Base-by-base conservation (phyloP, 139 green algal genomes). In the Asterochloris erici region DNA sequence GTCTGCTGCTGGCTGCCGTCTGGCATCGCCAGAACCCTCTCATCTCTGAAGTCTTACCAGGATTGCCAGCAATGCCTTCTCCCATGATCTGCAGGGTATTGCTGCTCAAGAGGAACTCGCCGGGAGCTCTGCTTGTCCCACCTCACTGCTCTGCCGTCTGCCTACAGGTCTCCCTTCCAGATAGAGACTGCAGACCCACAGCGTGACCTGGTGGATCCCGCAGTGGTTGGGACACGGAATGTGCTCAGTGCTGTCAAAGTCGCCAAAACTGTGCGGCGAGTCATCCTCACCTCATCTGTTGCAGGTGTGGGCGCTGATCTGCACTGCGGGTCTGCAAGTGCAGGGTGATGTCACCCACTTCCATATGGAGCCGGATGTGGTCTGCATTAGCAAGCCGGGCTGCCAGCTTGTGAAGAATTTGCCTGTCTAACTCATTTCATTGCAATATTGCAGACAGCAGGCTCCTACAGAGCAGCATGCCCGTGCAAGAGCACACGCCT, bases 221-320 rank as follows among this genome's bases (percentile, higher is more conserved):
- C 93, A n/a, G 84, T 96, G 24, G 54, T 91, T 24, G 93, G 90
- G 64, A 94, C 90, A 16, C 61, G 60, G 0, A 89, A 92, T 54
- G 89, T 97, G 54, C 80, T 97, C 68, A 63, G 62, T 11, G 78
- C 86, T 60, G 6, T 54, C 38, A 54, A 54, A 54, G 63, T 81
- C 11, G 63, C 63, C 15, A 81, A 81, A 63, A n/a, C 26, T 64
- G 63, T 81, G 14, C 73, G 17, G 24, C 27, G 77, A 19, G 73
- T 64, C 0, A 81, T 96, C 10, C 84, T 96, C 28, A 96, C 93
- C 0, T 94, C 90, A 1, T 93, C 89, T 11, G 71, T 83, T 74
- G 88, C 91, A 92, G 92, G 91, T 74, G 86, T 90, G 60, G 86
- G 77, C 86, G 79, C 60, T 26, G 19, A 71, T 9, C 17, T 26